phyloP scores from a whole-genome alignment of 2,329 filamentous ascomycete genomes.

The Cladophialophora bantiana region DNA sequence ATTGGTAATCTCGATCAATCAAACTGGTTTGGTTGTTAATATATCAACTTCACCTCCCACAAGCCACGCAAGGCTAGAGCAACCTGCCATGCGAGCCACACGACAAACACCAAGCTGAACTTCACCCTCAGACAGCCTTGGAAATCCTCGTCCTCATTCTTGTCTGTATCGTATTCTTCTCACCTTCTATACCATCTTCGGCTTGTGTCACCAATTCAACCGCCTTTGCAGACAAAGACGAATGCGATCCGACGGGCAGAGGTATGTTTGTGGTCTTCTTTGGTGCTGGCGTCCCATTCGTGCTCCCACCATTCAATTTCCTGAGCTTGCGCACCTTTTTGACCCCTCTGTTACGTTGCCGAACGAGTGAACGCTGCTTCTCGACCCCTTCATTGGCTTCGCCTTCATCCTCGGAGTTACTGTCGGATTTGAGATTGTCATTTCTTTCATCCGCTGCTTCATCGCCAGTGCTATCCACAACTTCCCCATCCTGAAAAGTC shows the following conservation, averaged over 20 bases:
- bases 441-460: neutral
- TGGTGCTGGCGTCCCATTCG: conserved; percentile 35
- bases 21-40: neutral
- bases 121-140: conserved; percentile 6
- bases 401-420: neutral
- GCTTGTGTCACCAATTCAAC: neutral
- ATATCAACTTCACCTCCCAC: neutral
- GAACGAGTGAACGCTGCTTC: neutral
- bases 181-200: neutral
- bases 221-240: neutral
- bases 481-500: conserved; percentile 11
- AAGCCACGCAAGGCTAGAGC: neutral
- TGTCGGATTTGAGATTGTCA: neutral
- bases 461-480: neutral
- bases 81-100: neutral
- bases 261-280: conserved; percentile 30
- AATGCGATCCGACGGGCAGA: conserved; percentile 19
- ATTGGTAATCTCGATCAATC: neutral
- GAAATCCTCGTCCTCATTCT: conserved; percentile 15
- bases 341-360: conserved; percentile 9
- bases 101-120: neutral
- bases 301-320: conserved; percentile 34
- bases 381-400: neutral
- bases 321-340: conserved; percentile 36
- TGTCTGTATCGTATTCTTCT: conserved; percentile 19